Conservation (phyloP, 2,329 filamentous ascomycete genomes). For the Apiospora hydei region DNA sequence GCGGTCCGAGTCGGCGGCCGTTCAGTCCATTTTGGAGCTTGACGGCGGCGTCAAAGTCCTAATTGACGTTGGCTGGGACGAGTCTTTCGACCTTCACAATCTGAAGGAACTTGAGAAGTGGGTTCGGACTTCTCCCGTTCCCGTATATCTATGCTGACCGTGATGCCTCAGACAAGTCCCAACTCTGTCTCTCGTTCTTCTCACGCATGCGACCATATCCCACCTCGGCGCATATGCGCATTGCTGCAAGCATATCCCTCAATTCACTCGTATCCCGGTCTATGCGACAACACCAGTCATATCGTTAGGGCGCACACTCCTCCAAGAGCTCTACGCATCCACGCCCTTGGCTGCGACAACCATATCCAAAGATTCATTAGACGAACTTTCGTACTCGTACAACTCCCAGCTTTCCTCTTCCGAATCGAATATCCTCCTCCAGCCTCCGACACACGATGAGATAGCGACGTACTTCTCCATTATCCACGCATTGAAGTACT, state of each 20-base stretch:
- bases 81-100: slow-evolving; percentile 82
- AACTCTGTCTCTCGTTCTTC: slow-evolving; percentile 88
- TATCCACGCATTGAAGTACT: slow-evolving; percentile 94
- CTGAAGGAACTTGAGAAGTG: slow-evolving; percentile 91
- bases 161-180: slow-evolving; percentile 74
- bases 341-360: slow-evolving; percentile 87
- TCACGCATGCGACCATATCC: slow-evolving; percentile 91
- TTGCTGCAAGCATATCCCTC: slow-evolving; percentile 94
- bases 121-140: slow-evolving; percentile 35
- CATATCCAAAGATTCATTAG: slow-evolving; percentile 76
- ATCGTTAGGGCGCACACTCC: slow-evolving; percentile 85
- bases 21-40: slow-evolving; percentile 94
- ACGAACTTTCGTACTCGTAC: slow-evolving; percentile 64
- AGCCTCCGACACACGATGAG: slow-evolving; percentile 83
- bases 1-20: slow-evolving; percentile 84
- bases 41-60: slow-evolving; percentile 96
- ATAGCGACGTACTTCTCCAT: slow-evolving; percentile 91
- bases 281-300: slow-evolving; percentile 96
- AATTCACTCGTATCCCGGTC: slow-evolving; percentile 90
- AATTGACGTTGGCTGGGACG: slow-evolving; percentile 95
- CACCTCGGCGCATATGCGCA: slow-evolving; percentile 95
- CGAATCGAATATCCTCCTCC: slow-evolving; percentile 63
- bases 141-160: neutral
- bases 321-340: slow-evolving; percentile 92
- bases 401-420: slow-evolving; percentile 57